Conservation (phyloP, 176 grass and related monocot genomes). For the Carex littledalei region DNA sequence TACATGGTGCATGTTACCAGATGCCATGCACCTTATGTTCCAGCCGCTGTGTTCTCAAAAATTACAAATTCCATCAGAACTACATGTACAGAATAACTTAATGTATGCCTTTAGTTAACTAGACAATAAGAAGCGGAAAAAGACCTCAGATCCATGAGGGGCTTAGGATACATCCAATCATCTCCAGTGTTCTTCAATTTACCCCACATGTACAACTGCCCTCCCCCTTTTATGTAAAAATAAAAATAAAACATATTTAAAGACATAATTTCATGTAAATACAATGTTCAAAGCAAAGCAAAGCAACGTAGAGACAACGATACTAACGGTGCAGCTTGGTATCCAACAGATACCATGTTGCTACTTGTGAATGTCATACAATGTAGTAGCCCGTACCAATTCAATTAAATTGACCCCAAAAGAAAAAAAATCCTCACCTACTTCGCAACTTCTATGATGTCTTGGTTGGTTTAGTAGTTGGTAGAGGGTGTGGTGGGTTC, state of each 20-base stretch:
- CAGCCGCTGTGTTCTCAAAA: conserved; percentile 69
- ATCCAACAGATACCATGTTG: not conserved
- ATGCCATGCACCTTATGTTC: conserved; percentile 98
- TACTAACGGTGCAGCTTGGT: not conserved
- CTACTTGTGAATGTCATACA: not conserved
- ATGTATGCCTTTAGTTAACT: conserved; percentile 11
- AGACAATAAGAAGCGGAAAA: conserved; percentile 4
- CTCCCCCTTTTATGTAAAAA: conserved; percentile 43
- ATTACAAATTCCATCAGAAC: not conserved
- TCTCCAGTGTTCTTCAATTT: conserved; percentile 91
- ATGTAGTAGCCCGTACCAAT: not conserved
- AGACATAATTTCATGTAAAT: not conserved
- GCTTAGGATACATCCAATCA: conserved; percentile 99
- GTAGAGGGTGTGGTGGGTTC: not conserved
- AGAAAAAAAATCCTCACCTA: not conserved
- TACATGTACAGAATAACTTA: not conserved
- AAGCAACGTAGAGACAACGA: not conserved
- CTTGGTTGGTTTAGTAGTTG: not conserved
- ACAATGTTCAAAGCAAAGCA: not conserved
- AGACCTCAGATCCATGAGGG: conserved; percentile 93
- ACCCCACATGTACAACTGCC: conserved; percentile 99
- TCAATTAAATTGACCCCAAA: not conserved
- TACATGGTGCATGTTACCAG: conserved; percentile 93
- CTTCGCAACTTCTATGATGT: not conserved
- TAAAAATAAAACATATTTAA: not conserved